phyloP scores from a whole-genome alignment of 2,329 filamentous ascomycete species.

The Thermoascus crustaceus region DNA sequence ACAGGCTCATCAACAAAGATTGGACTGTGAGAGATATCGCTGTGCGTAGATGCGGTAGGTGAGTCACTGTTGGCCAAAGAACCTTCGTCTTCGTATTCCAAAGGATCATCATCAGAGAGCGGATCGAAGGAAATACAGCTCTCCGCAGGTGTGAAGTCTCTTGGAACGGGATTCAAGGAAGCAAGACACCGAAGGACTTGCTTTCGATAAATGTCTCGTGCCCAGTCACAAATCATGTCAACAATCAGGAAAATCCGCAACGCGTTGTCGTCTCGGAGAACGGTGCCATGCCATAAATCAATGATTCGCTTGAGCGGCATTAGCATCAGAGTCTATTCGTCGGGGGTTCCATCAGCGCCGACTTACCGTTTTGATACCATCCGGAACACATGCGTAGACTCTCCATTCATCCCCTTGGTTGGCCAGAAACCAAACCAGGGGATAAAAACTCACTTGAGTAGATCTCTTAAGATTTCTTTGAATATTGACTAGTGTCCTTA shows the following conservation, averaged over 20 bases:
- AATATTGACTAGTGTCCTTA: slow-evolving; percentile 14
- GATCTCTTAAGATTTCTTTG: slow-evolving; percentile 12
- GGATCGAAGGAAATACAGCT: too few relatives aligned
- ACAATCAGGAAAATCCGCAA: slow-evolving; percentile 20
- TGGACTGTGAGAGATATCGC: slow-evolving; percentile 2
- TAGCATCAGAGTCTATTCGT: not conserved
- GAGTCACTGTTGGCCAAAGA: too few relatives aligned
- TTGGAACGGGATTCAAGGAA: not conserved
- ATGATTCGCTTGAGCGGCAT: slow-evolving; percentile 11
- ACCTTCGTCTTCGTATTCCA: too few relatives aligned
- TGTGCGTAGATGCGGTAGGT: too few relatives aligned
- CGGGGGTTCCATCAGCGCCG: not conserved
- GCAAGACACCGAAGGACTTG: slow-evolving; percentile 6
- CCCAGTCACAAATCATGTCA: slow-evolving; percentile 21
- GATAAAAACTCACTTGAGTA: slow-evolving; percentile 2
- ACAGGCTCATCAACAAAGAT: not conserved
- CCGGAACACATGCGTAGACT: slow-evolving; percentile 12
- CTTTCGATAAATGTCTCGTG: slow-evolving; percentile 16
- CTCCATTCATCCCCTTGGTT: slow-evolving; percentile 13
- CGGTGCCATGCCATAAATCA: slow-evolving; percentile 16
- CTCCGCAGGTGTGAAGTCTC: not conserved
- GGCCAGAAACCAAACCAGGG: slow-evolving; percentile 12
- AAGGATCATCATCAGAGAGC: too few relatives aligned
- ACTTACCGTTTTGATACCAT: slow-evolving; percentile 6
- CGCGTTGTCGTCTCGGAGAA: slow-evolving; percentile 13